Conservation (phyloP, 2,329 filamentous ascomycete genomes). For the Periconia sp. region DNA sequence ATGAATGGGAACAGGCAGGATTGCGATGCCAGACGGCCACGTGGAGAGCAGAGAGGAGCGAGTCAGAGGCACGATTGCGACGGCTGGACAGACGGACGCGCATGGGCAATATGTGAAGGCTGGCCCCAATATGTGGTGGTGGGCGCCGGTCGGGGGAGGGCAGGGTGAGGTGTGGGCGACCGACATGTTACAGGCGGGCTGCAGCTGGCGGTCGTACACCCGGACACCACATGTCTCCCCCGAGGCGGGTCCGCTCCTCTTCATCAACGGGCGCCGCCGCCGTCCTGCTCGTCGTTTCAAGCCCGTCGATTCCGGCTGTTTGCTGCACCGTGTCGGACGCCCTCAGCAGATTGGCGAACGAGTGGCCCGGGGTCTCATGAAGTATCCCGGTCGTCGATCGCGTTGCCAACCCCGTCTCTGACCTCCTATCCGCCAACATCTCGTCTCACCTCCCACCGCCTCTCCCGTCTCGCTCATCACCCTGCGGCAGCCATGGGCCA, state of each 20-base stretch:
- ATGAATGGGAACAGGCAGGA: not conserved
- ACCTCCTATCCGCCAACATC: constrained; percentile 5
- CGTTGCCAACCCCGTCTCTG: not conserved
- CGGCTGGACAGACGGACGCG: not conserved
- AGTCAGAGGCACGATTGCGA: constrained; percentile 1
- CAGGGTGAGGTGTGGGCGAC: too few relatives aligned
- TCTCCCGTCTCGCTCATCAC: constrained; percentile 8
- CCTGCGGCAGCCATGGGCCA: constrained; percentile 12
- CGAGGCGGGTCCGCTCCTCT: constrained; percentile 1
- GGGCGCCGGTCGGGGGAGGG: too few relatives aligned
- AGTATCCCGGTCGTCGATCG: too few relatives aligned
- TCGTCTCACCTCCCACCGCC: constrained; percentile 10
- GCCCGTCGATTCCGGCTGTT: not conserved
- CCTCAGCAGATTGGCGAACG: too few relatives aligned
- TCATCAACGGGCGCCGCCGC: constrained; percentile 8
- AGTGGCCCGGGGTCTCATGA: too few relatives aligned
- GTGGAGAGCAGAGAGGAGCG: constrained; percentile 1
- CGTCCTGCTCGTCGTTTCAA: constrained; percentile 1
- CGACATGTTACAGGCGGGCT: constrained; percentile 3
- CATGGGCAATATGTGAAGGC: not conserved
- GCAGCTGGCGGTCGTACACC: constrained; percentile 2
- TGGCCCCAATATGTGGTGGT: not conserved
- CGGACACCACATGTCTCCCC: too few relatives aligned
- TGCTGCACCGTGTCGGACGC: constrained; percentile 1
- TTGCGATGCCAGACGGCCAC: not conserved